Evolutionary conservation across 2,329 filamentous ascomycete genomes (phyloP), one percentile per base, ranked within the genome.

Genomic region (Stemphylium lycopersici): DNA sequence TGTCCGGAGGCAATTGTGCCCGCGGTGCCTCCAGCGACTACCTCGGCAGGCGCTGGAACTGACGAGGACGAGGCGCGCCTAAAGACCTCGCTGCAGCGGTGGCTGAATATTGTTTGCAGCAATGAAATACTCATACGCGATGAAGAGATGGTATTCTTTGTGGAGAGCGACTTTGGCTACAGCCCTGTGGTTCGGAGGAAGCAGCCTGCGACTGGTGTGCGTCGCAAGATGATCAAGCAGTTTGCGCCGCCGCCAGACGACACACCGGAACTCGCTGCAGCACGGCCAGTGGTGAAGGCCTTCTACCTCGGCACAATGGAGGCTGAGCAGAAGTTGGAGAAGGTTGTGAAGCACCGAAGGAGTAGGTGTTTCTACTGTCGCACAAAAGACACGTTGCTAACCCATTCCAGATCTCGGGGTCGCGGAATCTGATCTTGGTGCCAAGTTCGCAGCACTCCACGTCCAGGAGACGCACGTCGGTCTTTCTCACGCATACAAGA

Each of bases 101-200:
- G 95, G 95, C 83, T 99, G 67, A 97, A 96, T 75, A 90, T 90
- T 55, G 89, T 99, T 16, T 96, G 95, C 78, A 86, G 85, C 68
- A 98, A 95, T 66, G 93, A 98, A 32, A 87, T 96, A 1, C 84
- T 99, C 6, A 96, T 96, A 81, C 87, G 90, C 58, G 95, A 99
- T 72, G 93, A 98, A 59, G 95, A 99, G 78, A 93, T 98, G 87
- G 87, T 97, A 4, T 87, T 98, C 56, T 99, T 99, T 68, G 92
- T 99, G n/a, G 95, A 99, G 78, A 96, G 91, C 72, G 95, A 99
- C 75, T 98, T 97, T 75, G 95, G 95, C 36, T 99, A 99, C 77
- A 97, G 92, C 69, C 95, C 95, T 1, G 90, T 98, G 70, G 88
- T 97, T 41, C 89, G 93, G 75, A 91, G 92, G 83, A 96, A 96